These are phyloP conservation scores for Gossypium herbaceum DNA, from an alignment of 345 rosid species.

Conservation along the genomic window DNA sequence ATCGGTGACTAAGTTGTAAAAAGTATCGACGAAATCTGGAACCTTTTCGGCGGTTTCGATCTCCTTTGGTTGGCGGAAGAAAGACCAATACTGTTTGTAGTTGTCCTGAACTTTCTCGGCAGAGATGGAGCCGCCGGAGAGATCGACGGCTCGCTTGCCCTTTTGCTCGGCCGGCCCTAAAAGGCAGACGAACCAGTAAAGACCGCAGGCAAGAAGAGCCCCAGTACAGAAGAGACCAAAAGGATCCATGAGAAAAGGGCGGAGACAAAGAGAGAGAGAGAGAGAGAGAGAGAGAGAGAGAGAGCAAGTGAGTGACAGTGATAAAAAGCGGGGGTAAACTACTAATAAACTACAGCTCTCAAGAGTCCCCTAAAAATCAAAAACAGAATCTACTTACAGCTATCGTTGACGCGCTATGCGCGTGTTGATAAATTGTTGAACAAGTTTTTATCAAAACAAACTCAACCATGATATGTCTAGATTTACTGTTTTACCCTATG, in stretches of 20 bases:
- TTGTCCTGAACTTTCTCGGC: slow-evolving; percentile 76
- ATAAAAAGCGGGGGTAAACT: not conserved
- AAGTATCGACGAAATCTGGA: slow-evolving; percentile 89
- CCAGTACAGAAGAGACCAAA: slow-evolving; percentile 63
- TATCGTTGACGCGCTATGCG: not conserved
- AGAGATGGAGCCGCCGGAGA: slow-evolving; percentile 92
- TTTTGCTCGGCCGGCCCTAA: slow-evolving; percentile 83
- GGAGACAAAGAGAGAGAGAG: not conserved
- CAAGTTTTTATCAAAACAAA: too few species aligned
- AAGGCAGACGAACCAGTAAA: slow-evolving; percentile 86
- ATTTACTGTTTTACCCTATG: too few species aligned
- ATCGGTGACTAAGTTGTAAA: slow-evolving; percentile 89
- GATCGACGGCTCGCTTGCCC: slow-evolving; percentile 68
- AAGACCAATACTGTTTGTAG: slow-evolving; percentile 79
- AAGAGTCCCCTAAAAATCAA: not conserved
- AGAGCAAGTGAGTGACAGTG: not conserved
- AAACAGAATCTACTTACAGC: not conserved
- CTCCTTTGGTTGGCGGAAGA: slow-evolving; percentile 84
- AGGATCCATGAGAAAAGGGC: slow-evolving; percentile 41
- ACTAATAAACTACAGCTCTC: not conserved
- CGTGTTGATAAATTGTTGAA: not conserved
- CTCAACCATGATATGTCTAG: too few species aligned
- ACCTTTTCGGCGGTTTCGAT: slow-evolving; percentile 74
- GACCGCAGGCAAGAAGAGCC: slow-evolving; percentile 58
- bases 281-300: not conserved